Evolutionary conservation across 306 rosid genomes (phyloP), one percentile per base, ranked within the genome.

Genomic region (Mucuna pruriens): DNA sequence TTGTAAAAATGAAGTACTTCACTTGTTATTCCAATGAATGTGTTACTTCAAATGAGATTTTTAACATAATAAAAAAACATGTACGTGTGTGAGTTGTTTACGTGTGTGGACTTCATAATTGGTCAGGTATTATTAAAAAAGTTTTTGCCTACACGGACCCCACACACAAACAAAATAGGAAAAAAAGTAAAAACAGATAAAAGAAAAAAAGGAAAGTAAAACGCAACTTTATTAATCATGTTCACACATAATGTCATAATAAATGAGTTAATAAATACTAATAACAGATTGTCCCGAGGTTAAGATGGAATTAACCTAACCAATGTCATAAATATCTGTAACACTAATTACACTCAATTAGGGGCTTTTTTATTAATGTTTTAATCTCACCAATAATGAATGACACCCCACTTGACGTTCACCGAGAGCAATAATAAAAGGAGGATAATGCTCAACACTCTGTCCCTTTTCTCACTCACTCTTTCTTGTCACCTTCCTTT

Each of bases 401-500:
- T 74, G 57, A 23, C 66, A 62, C 31, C 33, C 74, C 64, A 45
- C 51, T 57, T 79, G 80, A 40, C 79, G 12, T 67, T 75, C 79
- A 75, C 71, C 87, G 16, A 17, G 68, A 36, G 48, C 79, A 79
- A 13, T 78, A 78, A 74, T 86, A 86, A 61, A 82, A 75, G 45
- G 7, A 60, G 62, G 84, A 77, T 71, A 80, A 84, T 67, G 82
- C 70, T 70, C 65, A 10, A 16, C 48, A 40, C 49, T 34, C 63
- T 76, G 33, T 66, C 57, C 31, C 49, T 46, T 74, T 73, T 74
- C 62, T 36, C 42, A 6, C 49, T 77, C 72, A 34, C 73, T 80
- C 65, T 83, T 63, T 83, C 68, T 38, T 40, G 23, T 0, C 51
- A 23, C 58, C 49, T 75, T 64, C 84, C 71, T 20, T 17, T 34